These are phyloP conservation scores for Ogataea philodendri DNA, from an alignment of 805 yeast species.

Conservation along the genomic window DNA sequence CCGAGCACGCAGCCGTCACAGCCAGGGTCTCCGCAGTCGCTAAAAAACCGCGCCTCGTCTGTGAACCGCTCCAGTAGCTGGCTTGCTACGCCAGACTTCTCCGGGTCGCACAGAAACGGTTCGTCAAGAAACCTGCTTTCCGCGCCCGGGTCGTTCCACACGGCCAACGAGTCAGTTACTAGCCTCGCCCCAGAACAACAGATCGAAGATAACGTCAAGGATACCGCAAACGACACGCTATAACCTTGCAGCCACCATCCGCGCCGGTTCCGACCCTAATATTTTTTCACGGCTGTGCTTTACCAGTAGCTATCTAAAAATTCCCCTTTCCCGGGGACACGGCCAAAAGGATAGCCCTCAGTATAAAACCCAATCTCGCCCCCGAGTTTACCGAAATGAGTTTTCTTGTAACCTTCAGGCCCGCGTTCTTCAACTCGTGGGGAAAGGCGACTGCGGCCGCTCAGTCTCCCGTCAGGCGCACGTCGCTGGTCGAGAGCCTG, in stretches of 20 bases:
- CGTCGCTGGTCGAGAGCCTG: slow-evolving; percentile 3
- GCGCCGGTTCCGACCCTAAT: too few species aligned
- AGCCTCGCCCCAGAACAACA: too few species aligned
- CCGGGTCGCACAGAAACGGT: background rate
- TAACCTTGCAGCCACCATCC: too few species aligned
- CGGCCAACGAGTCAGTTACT: too few species aligned
- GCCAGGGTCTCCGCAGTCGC: slow-evolving; percentile 16
- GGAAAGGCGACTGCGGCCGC: background rate
- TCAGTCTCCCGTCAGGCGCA: slow-evolving; percentile 2
- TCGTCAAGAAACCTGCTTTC: too few species aligned
- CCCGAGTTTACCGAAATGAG: slow-evolving; percentile 3
- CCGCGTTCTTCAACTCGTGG: slow-evolving; percentile 10
- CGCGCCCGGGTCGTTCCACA: too few species aligned
- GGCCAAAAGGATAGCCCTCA: slow-evolving; percentile 9
- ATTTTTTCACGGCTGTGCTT: too few species aligned
- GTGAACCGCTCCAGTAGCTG: slow-evolving; percentile 1
- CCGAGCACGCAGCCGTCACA: slow-evolving; percentile 5
- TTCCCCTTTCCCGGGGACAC: slow-evolving; percentile 8
- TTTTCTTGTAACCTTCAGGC: slow-evolving; percentile 9
- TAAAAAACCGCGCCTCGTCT: background rate
- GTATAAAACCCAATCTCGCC: slow-evolving; percentile 2
- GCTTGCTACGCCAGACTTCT: background rate
- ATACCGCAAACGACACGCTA: slow-evolving; percentile 3
- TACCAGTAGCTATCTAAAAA: too few species aligned
- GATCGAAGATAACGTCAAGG: slow-evolving; percentile 5